Conservation (phyloP, 225 moss, liverwort and hornwort species). For the Polytrichum commune region DNA sequence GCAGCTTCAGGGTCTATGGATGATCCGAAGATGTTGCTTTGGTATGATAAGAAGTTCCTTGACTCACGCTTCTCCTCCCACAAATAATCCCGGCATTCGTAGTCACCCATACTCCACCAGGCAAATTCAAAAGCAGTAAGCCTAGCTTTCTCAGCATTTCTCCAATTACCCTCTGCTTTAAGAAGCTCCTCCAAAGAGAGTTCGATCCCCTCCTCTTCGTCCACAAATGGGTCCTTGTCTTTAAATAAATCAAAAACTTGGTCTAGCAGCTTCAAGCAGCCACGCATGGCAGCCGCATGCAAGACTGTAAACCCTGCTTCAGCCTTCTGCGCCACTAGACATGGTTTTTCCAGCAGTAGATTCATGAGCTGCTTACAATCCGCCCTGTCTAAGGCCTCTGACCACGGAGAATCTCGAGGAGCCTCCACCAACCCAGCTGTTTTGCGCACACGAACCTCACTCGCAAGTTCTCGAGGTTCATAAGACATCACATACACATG, state of each 20-base stretch:
- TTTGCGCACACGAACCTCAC: neutral
- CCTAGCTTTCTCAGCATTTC: neutral
- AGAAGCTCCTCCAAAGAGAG: neutral
- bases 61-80: neutral
- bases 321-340: neutral
- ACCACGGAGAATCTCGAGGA: neutral
- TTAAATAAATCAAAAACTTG: neutral
- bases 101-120: neutral
- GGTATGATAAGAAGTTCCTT: neutral
- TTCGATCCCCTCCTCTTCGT: neutral
- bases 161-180: neutral
- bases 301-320: neutral
- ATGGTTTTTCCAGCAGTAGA: neutral
- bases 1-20: neutral
- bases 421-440: neutral
- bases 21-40: neutral
- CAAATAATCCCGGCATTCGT: too few relatives aligned
- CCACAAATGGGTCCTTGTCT: neutral
- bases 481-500: neutral
- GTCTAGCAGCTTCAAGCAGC: neutral
- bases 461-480: neutral
- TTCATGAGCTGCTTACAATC: neutral
- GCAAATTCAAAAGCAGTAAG: neutral
- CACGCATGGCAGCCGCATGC: neutral
- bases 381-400: fast-evolving